Evolutionary conservation across 1,139 yeast genomes (phyloP), one percentile per base, ranked within the genome.

Genomic region (Suhomyces kunorum): DNA sequence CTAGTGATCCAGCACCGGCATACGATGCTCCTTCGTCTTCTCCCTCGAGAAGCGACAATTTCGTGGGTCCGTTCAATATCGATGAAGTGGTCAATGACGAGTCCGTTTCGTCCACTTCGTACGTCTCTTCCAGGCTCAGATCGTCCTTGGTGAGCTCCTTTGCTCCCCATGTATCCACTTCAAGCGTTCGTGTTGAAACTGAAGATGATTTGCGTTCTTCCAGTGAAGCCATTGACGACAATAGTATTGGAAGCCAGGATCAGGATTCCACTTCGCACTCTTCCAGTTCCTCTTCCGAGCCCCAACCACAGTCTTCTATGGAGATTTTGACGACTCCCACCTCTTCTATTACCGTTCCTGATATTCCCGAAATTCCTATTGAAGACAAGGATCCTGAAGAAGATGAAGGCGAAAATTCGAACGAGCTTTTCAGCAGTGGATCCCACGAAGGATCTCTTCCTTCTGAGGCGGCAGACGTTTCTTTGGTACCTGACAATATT

Each of bases 1-100:
- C 68, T 1, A 46, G 46, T 13, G 66, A 55, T n/a, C 66, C 71
- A 1, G 66, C 67, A 1, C 73, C 73, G 1, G 66, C 72, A 1
- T 70, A 70, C 47, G 67, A 65, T 19, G 44, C 43, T 1, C 5
- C 34, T 4, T 28, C 39, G n/a, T 8, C 27, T n/a, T 12, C 32
- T 12, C 25, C 42, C n/a, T n/a, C n/a, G 3, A 27, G 31, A 14
- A 23, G 34, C 12, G 13, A 20, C 16, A 34, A 16, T 19, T 6
- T 20, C n/a, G 14, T 28, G 14, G 35, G 35, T 5, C 33, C 48
- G 6, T 33, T 39, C 15, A 45, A 47, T 30, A 50, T 50, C 23
- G 54, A 49, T 22, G 47, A 45, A 16, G 16, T 55, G 24, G 51
- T 53, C 6, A 46, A 45, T 24, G 14, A 24, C 22, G 28, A 39